phyloP scores from a whole-genome alignment of 2,329 filamentous ascomycete genomes.

The Colletotrichum sp. region DNA sequence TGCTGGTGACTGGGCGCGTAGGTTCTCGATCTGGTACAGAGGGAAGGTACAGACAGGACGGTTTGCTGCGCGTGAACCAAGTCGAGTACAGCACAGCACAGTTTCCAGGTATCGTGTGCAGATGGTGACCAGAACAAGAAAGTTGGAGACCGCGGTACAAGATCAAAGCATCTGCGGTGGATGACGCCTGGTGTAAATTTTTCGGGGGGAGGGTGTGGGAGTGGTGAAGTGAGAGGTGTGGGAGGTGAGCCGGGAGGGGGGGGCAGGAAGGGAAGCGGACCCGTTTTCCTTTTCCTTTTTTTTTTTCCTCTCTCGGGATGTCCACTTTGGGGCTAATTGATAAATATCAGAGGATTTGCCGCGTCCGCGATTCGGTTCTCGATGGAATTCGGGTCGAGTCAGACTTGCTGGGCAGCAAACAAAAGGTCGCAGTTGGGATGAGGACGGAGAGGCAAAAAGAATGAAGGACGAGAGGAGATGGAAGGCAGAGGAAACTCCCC shows the following conservation, averaged over 20 bases:
- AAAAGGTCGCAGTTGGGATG: not conserved
- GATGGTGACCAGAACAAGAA: slow-evolving; percentile 14
- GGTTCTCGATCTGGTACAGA: not conserved
- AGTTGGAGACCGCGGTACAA: slow-evolving; percentile 15
- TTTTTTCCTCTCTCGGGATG: not conserved
- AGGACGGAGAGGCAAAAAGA: slow-evolving; percentile 22
- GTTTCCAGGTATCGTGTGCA: not conserved
- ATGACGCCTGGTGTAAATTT: slow-evolving; percentile 9
- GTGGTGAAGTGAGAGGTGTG: not conserved
- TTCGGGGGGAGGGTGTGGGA: not conserved
- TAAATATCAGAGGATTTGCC: slow-evolving; percentile 12
- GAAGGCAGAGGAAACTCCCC: not conserved
- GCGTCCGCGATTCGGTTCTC: slow-evolving; percentile 19
- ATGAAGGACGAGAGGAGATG: not conserved
- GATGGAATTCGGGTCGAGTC: slow-evolving; percentile 15
- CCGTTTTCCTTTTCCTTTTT: slow-evolving; percentile 4
- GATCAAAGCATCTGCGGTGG: slow-evolving; percentile 13
- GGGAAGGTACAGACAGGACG: not conserved
- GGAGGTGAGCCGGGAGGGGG: not conserved
- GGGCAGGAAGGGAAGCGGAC: not conserved
- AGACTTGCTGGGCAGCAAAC: not conserved
- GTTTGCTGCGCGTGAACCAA: not conserved
- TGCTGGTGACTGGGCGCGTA: not conserved
- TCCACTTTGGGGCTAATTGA: slow-evolving; percentile 11
- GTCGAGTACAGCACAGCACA: not conserved